Conservation (phyloP, 805 yeast genomes). For the Hanseniaspora lachancei region DNA sequence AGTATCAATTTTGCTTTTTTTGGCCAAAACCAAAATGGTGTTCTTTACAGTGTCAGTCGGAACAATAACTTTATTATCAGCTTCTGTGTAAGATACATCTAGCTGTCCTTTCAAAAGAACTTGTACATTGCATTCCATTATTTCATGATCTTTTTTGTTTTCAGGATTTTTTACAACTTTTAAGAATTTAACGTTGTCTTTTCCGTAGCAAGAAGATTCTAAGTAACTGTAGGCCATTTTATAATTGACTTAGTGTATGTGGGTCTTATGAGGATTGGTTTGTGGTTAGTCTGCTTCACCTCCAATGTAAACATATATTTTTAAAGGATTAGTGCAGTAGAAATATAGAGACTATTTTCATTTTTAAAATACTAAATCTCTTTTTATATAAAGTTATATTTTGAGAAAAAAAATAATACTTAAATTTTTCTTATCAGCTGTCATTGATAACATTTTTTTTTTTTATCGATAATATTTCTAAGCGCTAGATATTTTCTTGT, state of each 20-base stretch:
- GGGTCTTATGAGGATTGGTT: too few species aligned
- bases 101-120: conserved; percentile 66
- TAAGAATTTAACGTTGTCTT: conserved; percentile 82
- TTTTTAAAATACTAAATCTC: not conserved
- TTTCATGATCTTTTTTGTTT: conserved; percentile 63
- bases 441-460: not conserved
- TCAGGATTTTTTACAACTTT: conserved; percentile 70
- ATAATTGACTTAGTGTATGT: not conserved
- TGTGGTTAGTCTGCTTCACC: too few species aligned
- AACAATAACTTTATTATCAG: conserved; percentile 78
- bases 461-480: not conserved
- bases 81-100: conserved; percentile 70
- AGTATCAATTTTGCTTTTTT: conserved; percentile 75
- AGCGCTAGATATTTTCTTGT: not conserved
- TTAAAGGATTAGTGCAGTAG: not conserved
- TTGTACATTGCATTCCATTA: conserved; percentile 72
- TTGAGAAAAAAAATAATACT: too few species aligned
- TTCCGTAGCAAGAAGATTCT: conserved; percentile 63
- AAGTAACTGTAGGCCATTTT: conserved; percentile 22
- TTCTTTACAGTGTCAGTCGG: conserved; percentile 92
- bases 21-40: conserved; percentile 73
- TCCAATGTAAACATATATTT: too few species aligned
- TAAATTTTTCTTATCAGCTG: not conserved
- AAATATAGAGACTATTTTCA: not conserved
- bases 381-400: too few species aligned